Evolutionary conservation across 208 protist genomes (phyloP), one percentile per base, ranked within the genome.

Genomic region (Trypanosoma congolense): DNA sequence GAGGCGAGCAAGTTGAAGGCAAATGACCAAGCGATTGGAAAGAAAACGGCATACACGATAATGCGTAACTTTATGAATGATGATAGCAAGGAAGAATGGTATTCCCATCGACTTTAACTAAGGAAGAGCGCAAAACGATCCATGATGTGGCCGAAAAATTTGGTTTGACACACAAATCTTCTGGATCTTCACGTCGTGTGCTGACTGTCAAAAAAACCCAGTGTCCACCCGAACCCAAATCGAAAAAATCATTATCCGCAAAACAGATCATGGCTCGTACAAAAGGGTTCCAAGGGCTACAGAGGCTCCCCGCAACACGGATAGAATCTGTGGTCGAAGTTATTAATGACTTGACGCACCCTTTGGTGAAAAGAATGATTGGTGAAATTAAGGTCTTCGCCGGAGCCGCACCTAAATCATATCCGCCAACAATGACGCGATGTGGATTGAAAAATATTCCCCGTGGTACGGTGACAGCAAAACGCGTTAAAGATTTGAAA

Each of bases 281-380:
- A 14, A 76, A 89, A 42, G 81, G 80, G 3, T 90, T 78, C 61
- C 83, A 89, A 70, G 83, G 87, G 16, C 83, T 78, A n/a, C 83
- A 90, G 59, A 36, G 51, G 40, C 71, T 91, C 18, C 65, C 72
- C 30, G 57, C 75, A 54, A 53, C 68, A 28, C 78, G 76, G 42
- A 44, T 85, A 5, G 65, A 54, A 29, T 12, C 19, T 26, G 70
- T 73, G 33, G 24, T 75, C 26, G 38, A 54, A 24, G 40, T 75
- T 3, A 61, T 87, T 10, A 46, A 52, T 18, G 19, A 44, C 0
- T 29, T 62, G 5, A 50, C 86, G 6, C 42, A 52, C 14, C 76
- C 70, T 9, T 59, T 80, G 41, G 72, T 83, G 33, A 69, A 53
- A 24, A 61, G 54, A 14, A 82, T 86, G 77, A 68, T 74, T n/a